phyloP scores from a whole-genome alignment of 148 eudicot species.

The Chenopodium suecicum region DNA sequence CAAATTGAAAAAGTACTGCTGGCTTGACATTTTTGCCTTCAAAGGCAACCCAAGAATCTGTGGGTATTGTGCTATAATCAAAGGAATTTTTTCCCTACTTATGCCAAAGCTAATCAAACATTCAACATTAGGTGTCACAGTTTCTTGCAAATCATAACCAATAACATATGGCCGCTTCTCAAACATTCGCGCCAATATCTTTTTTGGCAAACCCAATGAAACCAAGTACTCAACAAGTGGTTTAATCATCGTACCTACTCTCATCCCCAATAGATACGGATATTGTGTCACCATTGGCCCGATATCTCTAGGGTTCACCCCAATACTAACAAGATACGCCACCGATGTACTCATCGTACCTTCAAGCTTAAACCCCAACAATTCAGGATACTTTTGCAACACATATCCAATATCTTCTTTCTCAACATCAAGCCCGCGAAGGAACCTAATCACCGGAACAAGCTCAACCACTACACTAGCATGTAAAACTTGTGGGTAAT shows the following conservation, averaged over 20 bases:
- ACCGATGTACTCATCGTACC: constrained; percentile 97
- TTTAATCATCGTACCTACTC: constrained; percentile 96
- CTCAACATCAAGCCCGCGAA: constrained; percentile 90
- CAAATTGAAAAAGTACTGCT: constrained; percentile 83
- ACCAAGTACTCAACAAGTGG: constrained; percentile 83
- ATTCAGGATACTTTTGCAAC: constrained; percentile 78
- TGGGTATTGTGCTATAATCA: constrained; percentile 79
- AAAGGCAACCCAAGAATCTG: constrained; percentile 84
- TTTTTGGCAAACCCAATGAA: constrained; percentile 79
- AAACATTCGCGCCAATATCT: constrained; percentile 77
- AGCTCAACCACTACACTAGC: constrained; percentile 96
- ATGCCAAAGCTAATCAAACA: constrained; percentile 85
- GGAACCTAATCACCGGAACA: constrained; percentile 73
- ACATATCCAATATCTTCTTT: constrained; percentile 86
- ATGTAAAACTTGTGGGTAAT: constrained; percentile 77
- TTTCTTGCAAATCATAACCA: constrained; percentile 80
- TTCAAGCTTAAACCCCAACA: constrained; percentile 91
- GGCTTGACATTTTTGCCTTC: constrained; percentile 84
- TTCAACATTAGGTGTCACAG: constrained; percentile 78
- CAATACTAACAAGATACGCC: constrained; percentile 90
- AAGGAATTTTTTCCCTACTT: constrained; percentile 53
- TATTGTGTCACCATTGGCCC: constrained; percentile 96
- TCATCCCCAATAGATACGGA: constrained; percentile 85
- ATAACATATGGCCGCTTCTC: constrained; percentile 84
- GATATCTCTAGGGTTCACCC: constrained; percentile 84